Conservation (phyloP, 2,329 filamentous ascomycete genomes). For the Diaporthe australafricana region DNA sequence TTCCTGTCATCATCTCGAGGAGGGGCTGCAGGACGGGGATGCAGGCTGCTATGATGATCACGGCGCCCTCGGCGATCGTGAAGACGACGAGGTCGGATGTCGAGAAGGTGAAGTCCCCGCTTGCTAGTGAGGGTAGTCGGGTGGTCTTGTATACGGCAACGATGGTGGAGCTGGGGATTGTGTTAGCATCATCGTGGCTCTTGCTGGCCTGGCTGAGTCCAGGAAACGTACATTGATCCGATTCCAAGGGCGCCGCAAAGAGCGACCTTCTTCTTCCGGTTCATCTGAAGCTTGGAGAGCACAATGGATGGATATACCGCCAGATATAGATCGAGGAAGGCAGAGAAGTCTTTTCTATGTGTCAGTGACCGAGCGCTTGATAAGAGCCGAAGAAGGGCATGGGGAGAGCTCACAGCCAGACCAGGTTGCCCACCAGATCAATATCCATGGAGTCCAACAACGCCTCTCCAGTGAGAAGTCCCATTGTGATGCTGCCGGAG, state of each 20-base stretch:
- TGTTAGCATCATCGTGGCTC: neutral
- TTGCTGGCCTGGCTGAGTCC: neutral
- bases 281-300: constrained; percentile 51
- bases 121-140: constrained; percentile 42
- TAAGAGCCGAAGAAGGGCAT: neutral
- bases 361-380: neutral
- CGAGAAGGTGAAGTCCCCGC: constrained; percentile 46
- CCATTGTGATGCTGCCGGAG: constrained; percentile 54
- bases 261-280: constrained; percentile 53
- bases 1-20: constrained; percentile 42
- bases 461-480: constrained; percentile 45
- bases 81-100: constrained; percentile 54
- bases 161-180: constrained; percentile 40
- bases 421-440: constrained; percentile 54
- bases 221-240: constrained; percentile 46
- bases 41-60: constrained; percentile 51
- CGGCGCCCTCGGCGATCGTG: constrained; percentile 52
- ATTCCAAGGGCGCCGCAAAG: constrained; percentile 43
- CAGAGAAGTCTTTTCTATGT: constrained; percentile 46
- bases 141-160: constrained; percentile 49
- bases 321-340: constrained; percentile 54
- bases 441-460: constrained; percentile 49
- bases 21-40: constrained; percentile 50
- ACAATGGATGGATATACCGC: constrained; percentile 54
- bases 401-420: constrained; percentile 50